phyloP scores from a whole-genome alignment of 139 green algal species.

The Auxenochlorella pyrenoidosa region DNA sequence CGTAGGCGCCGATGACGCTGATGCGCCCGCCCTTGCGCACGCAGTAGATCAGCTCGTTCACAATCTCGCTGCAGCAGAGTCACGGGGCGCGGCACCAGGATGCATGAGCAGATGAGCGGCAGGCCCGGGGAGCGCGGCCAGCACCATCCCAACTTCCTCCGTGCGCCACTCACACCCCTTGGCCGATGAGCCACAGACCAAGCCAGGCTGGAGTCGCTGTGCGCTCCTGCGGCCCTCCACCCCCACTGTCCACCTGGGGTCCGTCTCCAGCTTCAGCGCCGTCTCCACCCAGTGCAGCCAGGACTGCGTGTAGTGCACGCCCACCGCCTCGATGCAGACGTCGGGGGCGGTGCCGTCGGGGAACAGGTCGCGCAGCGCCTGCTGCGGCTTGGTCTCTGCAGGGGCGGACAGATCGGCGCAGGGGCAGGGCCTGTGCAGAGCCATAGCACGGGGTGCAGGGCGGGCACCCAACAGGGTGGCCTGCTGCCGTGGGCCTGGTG shows the following conservation, averaged over 20 bases:
- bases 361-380: slow-evolving; percentile 48
- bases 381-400: slow-evolving; percentile 41
- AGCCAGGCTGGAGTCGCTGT: too few species aligned
- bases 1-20: slow-evolving; percentile 58
- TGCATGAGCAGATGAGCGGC: too few species aligned
- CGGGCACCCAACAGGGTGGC: not conserved
- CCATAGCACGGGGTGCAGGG: not conserved
- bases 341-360: slow-evolving; percentile 55
- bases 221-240: too few species aligned
- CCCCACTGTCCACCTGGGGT: too few species aligned
- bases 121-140: too few species aligned
- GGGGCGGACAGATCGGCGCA: not conserved
- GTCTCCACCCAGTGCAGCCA: slow-evolving; percentile 62
- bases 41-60: slow-evolving; percentile 81
- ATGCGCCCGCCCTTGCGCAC: slow-evolving; percentile 47
- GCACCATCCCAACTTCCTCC: too few species aligned
- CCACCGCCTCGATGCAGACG: slow-evolving; percentile 74
- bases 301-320: slow-evolving; percentile 79
- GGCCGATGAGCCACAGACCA: too few species aligned
- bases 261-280: slow-evolving; percentile 70
- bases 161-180: too few species aligned
- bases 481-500: too few species aligned
- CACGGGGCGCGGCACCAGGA: too few species aligned
- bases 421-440: not conserved
- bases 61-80: slow-evolving; percentile 51